These are phyloP conservation scores for Xylaria arbuscula DNA, from an alignment of 2,329 filamentous ascomycete genomes.

Conservation along the genomic window DNA sequence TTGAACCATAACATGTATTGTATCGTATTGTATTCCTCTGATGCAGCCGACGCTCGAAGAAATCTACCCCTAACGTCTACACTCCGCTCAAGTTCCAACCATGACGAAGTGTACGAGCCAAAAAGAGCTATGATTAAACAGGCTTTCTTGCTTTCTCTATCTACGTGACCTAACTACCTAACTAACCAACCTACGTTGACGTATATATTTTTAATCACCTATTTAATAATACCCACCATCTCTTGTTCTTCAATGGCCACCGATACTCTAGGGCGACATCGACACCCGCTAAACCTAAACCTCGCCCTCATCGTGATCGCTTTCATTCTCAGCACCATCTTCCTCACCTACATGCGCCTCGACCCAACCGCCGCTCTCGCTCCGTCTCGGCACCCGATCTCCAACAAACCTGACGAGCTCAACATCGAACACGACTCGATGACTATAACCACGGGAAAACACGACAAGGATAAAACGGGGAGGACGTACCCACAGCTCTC, in stretches of 20 bases:
- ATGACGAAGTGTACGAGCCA: slow-evolving; percentile 14
- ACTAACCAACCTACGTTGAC: background rate
- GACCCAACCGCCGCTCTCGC: slow-evolving; percentile 4
- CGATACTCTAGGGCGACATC: slow-evolving; percentile 7
- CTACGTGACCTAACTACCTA: background rate
- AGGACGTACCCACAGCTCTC: slow-evolving; percentile 40
- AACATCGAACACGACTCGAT: background rate
- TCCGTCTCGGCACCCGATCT: background rate
- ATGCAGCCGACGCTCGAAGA: background rate
- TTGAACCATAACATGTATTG: background rate
- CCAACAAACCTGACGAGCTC: background rate
- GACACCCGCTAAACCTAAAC: slow-evolving; percentile 20
- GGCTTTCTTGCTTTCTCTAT: background rate
- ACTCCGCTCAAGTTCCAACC: background rate
- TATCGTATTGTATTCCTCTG: no score
- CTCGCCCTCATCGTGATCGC: slow-evolving; percentile 20
- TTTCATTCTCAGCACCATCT: slow-evolving; percentile 27
- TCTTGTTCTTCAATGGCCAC: slow-evolving; percentile 27
- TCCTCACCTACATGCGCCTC: slow-evolving; percentile 21
- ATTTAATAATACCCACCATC: background rate
- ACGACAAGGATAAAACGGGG: background rate
- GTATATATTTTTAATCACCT: slow-evolving; percentile 5
- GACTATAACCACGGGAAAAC: background rate
- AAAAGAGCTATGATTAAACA: background rate
- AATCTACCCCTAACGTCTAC: background rate